Evolutionary conservation across 306 rosid genomes (phyloP), one percentile per base, ranked within the genome.

Genomic region (Casuarina equisetifolia): DNA sequence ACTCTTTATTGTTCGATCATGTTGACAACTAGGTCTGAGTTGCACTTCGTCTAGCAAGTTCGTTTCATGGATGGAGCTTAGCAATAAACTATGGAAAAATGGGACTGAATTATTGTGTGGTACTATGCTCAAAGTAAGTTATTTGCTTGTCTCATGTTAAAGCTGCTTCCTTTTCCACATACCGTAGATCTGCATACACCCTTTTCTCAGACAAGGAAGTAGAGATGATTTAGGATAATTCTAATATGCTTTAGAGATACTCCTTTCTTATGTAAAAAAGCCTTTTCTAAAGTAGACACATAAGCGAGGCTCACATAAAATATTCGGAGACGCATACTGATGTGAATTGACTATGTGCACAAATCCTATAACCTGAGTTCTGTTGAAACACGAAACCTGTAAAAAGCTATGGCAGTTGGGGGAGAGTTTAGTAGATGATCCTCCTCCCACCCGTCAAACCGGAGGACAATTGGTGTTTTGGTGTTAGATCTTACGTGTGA

Each of bases 121-220:
- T 45, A 25, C 44, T 10, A 9, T 58, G n/a, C 32, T 20, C 55
- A 76, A 16, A 39, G 39, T 35, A 42, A 9, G 20, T 5, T 4
- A 38, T 38, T 70, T 72, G 53, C 16, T 45, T 68, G 83, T 73
- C 81, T 73, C 67, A 75, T 77, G 61, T 20, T 58, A 79, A 80
- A 79, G 86, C 82, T 80, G 84, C 83, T 79, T 85, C 80, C 78
- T 79, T 87, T 84, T 84, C 59, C 74, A 76, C 78, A 71, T 75
- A 76, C 73, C 81, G 78, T 50, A 72, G 78, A 67, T 78, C 74
- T 72, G 36, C 64, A 64, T 78, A 72, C 75, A 59, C 59, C 72
- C 75, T 63, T 85, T 83, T 57, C 43, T 77, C 82, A 74, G 80
- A 84, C 76, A 69, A 53, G 62, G 51, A 12, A 72, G 79, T 42